A percentile compares a stretch with the other conserved stretches of the same genome.
phyloP scores from a whole-genome alignment of 1,284 basidiomycete species.

The Entoloma clypeatum region DNA sequence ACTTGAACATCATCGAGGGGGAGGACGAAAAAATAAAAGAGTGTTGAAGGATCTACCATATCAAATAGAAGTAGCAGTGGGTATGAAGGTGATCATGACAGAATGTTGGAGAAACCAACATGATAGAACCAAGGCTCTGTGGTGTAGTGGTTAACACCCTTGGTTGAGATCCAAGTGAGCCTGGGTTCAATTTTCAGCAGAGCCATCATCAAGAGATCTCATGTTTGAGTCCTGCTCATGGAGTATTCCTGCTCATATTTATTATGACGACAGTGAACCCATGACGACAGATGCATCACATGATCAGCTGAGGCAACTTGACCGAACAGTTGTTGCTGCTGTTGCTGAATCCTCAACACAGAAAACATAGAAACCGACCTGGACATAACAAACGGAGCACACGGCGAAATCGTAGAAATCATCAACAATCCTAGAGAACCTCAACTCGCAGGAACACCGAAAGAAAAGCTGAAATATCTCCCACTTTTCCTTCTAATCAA shows the following conservation, averaged over 20 bases:
- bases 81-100: conserved; percentile 43
- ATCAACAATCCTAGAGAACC: conserved; percentile 26
- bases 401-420: conserved; percentile 33
- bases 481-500: conserved; percentile 30
- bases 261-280: too few species aligned
- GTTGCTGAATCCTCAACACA: too few species aligned
- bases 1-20: conserved; percentile 11
- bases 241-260: too few species aligned
- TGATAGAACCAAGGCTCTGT: conserved; percentile 40
- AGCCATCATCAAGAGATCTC: too few species aligned
- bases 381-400: conserved; percentile 37
- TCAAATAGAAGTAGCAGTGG: conserved; percentile 32
- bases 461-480: conserved; percentile 22
- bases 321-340: too few species aligned
- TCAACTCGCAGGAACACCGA: conserved; percentile 5
- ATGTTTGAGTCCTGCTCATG: too few species aligned
- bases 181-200: too few species aligned
- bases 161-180: too few species aligned
- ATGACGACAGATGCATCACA: too few species aligned
- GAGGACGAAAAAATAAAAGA: conserved; percentile 7
- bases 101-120: conserved; percentile 37
- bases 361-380: conserved; percentile 38
- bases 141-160: too few species aligned
- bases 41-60: conserved; percentile 21
- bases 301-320: too few species aligned